These are phyloP conservation scores for Tremella fuciformis DNA, from an alignment of 768 basidiomycete genomes.

Conservation along the genomic window DNA sequence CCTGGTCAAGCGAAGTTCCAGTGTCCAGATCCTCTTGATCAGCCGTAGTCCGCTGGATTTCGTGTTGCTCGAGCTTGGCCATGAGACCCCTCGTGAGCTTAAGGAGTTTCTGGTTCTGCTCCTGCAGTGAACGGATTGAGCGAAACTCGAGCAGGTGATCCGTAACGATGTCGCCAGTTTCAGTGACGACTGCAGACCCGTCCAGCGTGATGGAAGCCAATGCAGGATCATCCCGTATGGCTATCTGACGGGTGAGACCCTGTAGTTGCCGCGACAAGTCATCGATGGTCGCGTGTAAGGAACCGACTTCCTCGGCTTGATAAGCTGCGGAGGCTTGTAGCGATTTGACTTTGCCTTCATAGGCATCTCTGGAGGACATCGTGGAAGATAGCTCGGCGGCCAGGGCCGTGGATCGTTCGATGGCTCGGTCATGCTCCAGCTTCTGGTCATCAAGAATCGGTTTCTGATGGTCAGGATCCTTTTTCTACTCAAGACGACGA, in stretches of 20 bases:
- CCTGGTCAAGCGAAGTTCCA: slow-evolving; percentile 74
- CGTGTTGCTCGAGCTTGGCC: slow-evolving; percentile 77
- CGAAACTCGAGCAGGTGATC: slow-evolving; percentile 84
- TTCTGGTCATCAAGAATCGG: slow-evolving; percentile 88
- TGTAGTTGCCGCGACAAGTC: slow-evolving; percentile 65
- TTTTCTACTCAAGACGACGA: background rate
- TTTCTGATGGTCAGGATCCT: slow-evolving; percentile 59
- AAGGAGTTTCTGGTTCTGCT: slow-evolving; percentile 85
- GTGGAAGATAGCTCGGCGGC: slow-evolving; percentile 73
- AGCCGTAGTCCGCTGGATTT: slow-evolving; percentile 52
- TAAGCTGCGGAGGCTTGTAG: slow-evolving; percentile 24
- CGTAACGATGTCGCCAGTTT: slow-evolving; percentile 70
- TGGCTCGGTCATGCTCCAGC: slow-evolving; percentile 78
- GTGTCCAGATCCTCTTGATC: slow-evolving; percentile 40
- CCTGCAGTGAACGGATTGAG: slow-evolving; percentile 74
- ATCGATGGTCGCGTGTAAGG: slow-evolving; percentile 38
- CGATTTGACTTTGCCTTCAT: slow-evolving; percentile 48
- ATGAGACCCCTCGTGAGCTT: slow-evolving; percentile 79
- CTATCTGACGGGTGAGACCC: slow-evolving; percentile 70
- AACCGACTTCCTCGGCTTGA: slow-evolving; percentile 30
- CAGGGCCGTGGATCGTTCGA: slow-evolving; percentile 74
- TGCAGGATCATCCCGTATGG: slow-evolving; percentile 76
- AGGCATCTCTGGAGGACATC: slow-evolving; percentile 70
- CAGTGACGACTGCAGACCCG: slow-evolving; percentile 12
- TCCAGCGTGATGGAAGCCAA: slow-evolving; percentile 57